Evolutionary conservation across 768 basidiomycete species (phyloP), one percentile per base, ranked within the genome.

Genomic region (Russula ochroleuca): DNA sequence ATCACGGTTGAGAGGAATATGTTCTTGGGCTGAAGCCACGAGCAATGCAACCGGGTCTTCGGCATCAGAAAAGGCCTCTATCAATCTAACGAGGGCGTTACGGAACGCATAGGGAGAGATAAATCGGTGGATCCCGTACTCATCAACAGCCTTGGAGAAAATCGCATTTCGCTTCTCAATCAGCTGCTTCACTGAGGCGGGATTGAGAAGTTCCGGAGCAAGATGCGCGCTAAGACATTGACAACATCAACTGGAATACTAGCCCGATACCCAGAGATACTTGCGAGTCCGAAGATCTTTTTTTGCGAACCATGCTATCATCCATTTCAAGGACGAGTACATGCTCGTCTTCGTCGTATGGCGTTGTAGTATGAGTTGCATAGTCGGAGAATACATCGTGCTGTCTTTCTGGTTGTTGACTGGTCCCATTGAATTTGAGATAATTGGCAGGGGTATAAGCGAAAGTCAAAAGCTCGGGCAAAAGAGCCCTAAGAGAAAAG

Each of bases 391-490:
- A 59, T 25, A 31, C 23, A 14, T 64, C 55, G 23, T 51, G 14
- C 7, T 21, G 25, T 13, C 21, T 15, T 2, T 60, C 66, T 33
- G 60, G 81, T 62, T 83, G 78, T 14, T 81, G 81, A 23, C 77
- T 79, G 1, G 78, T 73, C 7, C 70, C 70, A 11, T 87, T 80
- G 58, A 87, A 78, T 56, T 81, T 81, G 14, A 90, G 73, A 50
- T 88, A 81, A 51, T 81, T 78, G 35, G 77, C 74, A 59, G 88
- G 85, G 66, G 88, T 86, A 70, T 94, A 95, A 8, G 91, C 86
- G 69, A 95, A 95, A 57, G 81, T 85, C 68, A 96, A 78, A 45
- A 92, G 76, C 61, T 88, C 85, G 1, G 93, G 93, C 15, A 94
- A 75, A n/a, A 96, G 79, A 10, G 90, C 84, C 74, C 91, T 92